Conservation (phyloP, 1,139 yeast species). For the Candida tetrigidarum region DNA sequence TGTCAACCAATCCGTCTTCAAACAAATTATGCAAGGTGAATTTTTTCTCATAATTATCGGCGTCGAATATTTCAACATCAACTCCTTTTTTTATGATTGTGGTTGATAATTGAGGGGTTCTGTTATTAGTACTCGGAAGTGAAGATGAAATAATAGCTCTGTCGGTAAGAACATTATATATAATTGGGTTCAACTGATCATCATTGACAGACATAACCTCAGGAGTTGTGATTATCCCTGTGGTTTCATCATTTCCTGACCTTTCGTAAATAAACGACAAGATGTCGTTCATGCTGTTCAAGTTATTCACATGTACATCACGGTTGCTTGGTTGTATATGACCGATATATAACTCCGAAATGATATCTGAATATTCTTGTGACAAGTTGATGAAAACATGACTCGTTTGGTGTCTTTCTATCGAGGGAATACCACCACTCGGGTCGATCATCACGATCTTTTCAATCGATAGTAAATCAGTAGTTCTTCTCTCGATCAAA, state of each 20-base stretch:
- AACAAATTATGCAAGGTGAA: conserved; percentile 49
- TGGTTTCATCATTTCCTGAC: conserved; percentile 43
- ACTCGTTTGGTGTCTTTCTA: conserved; percentile 78
- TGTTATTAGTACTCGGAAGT: conserved; percentile 70
- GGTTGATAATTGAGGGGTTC: conserved; percentile 72
- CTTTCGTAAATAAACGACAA: conserved; percentile 35
- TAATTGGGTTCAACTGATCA: conserved; percentile 71
- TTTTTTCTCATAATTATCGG: conserved; percentile 31
- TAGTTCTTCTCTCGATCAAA: conserved; percentile 24
- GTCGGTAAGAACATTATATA: conserved; percentile 89
- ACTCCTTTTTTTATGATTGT: conserved; percentile 83
- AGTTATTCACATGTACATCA: conserved; percentile 57
- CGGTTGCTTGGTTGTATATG: conserved; percentile 47
- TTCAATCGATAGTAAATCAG: conserved; percentile 61
- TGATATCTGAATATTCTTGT: conserved; percentile 76
- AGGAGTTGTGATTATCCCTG: conserved; percentile 51
- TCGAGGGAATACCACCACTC: conserved; percentile 88
- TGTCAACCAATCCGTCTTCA: conserved; percentile 54
- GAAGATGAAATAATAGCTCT: conserved; percentile 93
- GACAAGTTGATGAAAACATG: conserved; percentile 87
- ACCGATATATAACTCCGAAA: conserved; percentile 63
- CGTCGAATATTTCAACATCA: conserved; percentile 57
- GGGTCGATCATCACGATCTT: conserved; percentile 81
- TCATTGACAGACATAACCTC: conserved; percentile 45
- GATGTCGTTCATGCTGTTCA: conserved; percentile 54